phyloP scores from a whole-genome alignment of 768 basidiomycete genomes.

The Tricholoma matsutake region DNA sequence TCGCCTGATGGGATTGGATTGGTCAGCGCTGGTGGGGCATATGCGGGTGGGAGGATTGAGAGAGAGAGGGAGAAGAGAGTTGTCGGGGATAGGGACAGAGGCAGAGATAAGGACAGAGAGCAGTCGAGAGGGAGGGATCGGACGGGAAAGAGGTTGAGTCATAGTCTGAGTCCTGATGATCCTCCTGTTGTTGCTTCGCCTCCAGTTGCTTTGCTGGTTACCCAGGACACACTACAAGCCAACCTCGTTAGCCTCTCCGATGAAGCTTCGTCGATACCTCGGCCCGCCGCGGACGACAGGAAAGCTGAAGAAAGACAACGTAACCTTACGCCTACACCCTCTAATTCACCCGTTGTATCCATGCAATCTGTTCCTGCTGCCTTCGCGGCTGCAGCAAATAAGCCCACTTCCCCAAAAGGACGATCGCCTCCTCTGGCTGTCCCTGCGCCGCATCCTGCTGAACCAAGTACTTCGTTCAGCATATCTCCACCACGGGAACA shows the following conservation, averaged over 20 bases:
- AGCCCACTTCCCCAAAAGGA: slow-evolving; percentile 8
- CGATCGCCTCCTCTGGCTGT: slow-evolving; percentile 26
- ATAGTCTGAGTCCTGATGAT: slow-evolving; percentile 36
- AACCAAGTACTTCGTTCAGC: slow-evolving; percentile 36
- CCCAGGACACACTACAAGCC: neutral
- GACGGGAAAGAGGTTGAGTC: slow-evolving; percentile 35
- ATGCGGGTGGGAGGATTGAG: slow-evolving; percentile 33
- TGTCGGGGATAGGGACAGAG: slow-evolving; percentile 16
- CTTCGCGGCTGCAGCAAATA: slow-evolving; percentile 8
- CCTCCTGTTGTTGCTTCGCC: slow-evolving; percentile 19
- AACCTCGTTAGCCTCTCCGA: neutral
- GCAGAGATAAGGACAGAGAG: slow-evolving; percentile 22
- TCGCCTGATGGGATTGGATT: slow-evolving; percentile 25
- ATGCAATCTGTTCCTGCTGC: slow-evolving; percentile 25
- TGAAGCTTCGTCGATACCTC: neutral
- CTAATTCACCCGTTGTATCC: slow-evolving; percentile 53
- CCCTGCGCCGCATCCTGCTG: slow-evolving; percentile 27
- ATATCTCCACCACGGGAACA: slow-evolving; percentile 20
- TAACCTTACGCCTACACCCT: slow-evolving; percentile 51
- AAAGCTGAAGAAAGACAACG: slow-evolving; percentile 21
- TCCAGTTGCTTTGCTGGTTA: neutral
- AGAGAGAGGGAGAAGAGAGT: slow-evolving; percentile 24
- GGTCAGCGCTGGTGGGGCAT: slow-evolving; percentile 21
- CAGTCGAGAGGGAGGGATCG: slow-evolving; percentile 41
- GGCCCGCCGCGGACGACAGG: slow-evolving; percentile 11